Base-by-base conservation (phyloP, 306 rosid species). In the Urtica urens region DNA sequence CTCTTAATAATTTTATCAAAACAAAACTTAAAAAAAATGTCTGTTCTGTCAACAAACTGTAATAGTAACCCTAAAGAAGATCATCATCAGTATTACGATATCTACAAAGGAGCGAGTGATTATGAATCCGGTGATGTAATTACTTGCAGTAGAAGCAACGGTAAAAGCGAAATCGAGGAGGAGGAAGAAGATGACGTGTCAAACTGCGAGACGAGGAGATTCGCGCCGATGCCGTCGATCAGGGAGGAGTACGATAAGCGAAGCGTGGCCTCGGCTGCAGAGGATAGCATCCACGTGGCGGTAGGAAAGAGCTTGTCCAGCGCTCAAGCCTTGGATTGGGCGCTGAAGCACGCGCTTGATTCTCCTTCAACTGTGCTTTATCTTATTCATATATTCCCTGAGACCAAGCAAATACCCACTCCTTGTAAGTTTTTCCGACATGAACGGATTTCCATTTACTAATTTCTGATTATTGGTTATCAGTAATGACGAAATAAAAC, bases 381-480 rank as follows among this genome's bases (percentile, higher is more conserved):
- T 62, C 92, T 87, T 61, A 45, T 87, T 19, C 96, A 77, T 12
- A 63, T 87, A 51, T 87, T 63, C 63, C 92, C 92, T 0, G 80
- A 70, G 71, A 48, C 54, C 49, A 72, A 64, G n/a, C 60, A 29
- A 55, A 64, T 82, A 20, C 96, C 87, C 4, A 79, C 65, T 54
- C 96, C 96, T 30, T 68, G 94, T 87, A 71, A 68, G 82, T 51
- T 27, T 13, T 35, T 35, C 11, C n/a, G 4, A 35, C 14, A 12
- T 35, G 39, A 9, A 3, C 10, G 11, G 37, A 31, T 31, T 13
- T 31, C 13, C 37, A 31, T 29, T 20, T 1, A 6, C 10, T 34
- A 5, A 5, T 14, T n/a, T 41, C 51, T 41, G 16, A 35, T 46
- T 51, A n/a, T n/a, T n/a, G n/a, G n/a, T n/a, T n/a, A n/a, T n/a